These are phyloP conservation scores for Aspergillus niger DNA, from an alignment of 2,329 filamentous ascomycete genomes.

Conservation along the genomic window DNA sequence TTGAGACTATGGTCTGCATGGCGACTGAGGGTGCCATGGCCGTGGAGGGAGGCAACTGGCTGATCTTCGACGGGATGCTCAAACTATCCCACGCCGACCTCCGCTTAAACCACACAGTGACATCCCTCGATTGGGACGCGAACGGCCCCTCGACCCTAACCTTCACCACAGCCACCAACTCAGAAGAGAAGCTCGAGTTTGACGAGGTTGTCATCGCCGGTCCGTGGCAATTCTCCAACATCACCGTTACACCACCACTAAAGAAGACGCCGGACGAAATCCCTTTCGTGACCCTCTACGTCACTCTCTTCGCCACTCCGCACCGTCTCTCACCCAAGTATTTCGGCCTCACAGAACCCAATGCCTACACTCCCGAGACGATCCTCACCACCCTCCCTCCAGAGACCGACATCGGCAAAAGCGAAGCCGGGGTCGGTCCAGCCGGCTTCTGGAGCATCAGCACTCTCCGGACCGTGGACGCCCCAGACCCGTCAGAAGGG, in stretches of 20 bases:
- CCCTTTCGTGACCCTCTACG: constrained; percentile 84
- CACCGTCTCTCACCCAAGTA: constrained; percentile 69
- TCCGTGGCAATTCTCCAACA: constrained; percentile 77
- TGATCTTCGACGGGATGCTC: constrained; percentile 85
- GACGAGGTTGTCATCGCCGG: constrained; percentile 82
- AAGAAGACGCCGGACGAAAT: constrained; percentile 67
- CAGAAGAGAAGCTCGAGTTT: constrained; percentile 49
- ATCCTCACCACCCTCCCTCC: constrained; percentile 79
- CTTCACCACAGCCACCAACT: constrained; percentile 23
- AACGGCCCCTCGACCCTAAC: constrained; percentile 50
- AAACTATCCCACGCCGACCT: constrained; percentile 63
- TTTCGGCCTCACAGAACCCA: constrained; percentile 64
- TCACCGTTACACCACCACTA: constrained; percentile 54
- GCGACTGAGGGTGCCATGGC: constrained; percentile 80
- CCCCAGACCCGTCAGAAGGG: constrained; percentile 48
- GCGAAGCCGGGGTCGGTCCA: constrained; percentile 63
- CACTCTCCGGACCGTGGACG: constrained; percentile 65
- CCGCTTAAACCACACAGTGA: constrained; percentile 68
- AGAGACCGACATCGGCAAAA: constrained; percentile 45
- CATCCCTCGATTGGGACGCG: constrained; percentile 52
- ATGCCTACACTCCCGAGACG: constrained; percentile 63
- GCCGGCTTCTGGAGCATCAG: constrained; percentile 86
- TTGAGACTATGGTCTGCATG: constrained; percentile 92
- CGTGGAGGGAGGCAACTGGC: constrained; percentile 86
- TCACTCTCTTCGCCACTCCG: constrained; percentile 83